phyloP scores from a whole-genome alignment of 371 early-diverging fungal genomes.

The Syncephalastrum sp. region DNA sequence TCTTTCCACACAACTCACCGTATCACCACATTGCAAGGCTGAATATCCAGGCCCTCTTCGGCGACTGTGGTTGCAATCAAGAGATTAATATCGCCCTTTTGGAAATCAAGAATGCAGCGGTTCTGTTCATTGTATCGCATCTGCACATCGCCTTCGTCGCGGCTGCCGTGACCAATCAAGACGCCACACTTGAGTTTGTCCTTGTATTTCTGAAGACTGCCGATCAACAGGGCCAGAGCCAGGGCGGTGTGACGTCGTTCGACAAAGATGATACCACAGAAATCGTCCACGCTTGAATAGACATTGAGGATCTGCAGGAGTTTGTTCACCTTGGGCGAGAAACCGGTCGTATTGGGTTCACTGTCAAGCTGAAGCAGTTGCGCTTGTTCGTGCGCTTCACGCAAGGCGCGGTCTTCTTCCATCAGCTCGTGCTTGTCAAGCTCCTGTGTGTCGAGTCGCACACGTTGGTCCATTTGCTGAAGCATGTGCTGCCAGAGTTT shows the following conservation, averaged over 20 bases:
- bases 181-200: constrained; percentile 45
- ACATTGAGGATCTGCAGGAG: constrained; percentile 56
- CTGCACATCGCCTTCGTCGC: constrained; percentile 47
- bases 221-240: constrained; percentile 57
- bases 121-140: constrained; percentile 70
- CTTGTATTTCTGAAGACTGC: constrained; percentile 35
- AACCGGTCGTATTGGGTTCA: constrained; percentile 30
- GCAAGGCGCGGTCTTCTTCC: constrained; percentile 24
- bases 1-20: constrained; percentile 43
- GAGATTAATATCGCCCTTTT: constrained; percentile 67
- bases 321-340: constrained; percentile 62
- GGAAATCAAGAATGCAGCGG: constrained; percentile 65
- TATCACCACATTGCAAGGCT: constrained; percentile 91
- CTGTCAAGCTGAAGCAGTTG: constrained; percentile 19
- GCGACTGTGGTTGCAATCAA: constrained; percentile 94
- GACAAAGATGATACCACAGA: constrained; percentile 88
- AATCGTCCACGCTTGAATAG: constrained; percentile 32
- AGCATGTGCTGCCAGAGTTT: constrained; percentile 48
- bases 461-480: constrained; percentile 27
- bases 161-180: constrained; percentile 71
- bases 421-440: constrained; percentile 22
- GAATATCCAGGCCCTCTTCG: constrained; percentile 97
- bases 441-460: constrained; percentile 16
- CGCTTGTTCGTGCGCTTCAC: constrained; percentile 25
- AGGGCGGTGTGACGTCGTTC: constrained; percentile 72